A percentile compares a stretch with the other conserved stretches of the same genome.
Evolutionary conservation across 768 basidiomycete genomes (phyloP).

Genomic region (Psilocybe azurescens): DNA sequence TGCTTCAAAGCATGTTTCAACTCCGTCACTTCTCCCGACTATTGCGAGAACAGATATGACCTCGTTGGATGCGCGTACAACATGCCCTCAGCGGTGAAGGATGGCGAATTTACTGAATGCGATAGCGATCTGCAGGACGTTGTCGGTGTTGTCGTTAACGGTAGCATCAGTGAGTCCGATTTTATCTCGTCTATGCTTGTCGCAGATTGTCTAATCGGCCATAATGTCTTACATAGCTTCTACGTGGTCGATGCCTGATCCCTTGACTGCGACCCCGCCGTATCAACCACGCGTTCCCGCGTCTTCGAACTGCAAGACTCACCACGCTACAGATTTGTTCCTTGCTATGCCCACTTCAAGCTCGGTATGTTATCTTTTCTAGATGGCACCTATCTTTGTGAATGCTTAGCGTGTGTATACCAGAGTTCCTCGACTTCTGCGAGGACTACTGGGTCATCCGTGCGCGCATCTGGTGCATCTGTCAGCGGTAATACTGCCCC

Average conservation of each 20-base stretch:
- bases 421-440: neutral
- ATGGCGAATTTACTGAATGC: constrained; percentile 66
- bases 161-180: constrained; percentile 33
- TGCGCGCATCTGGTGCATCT: neutral
- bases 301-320: constrained; percentile 41
- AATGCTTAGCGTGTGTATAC: too few species aligned
- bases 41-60: constrained; percentile 72
- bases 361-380: too few species aligned
- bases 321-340: constrained; percentile 35
- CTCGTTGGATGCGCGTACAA: constrained; percentile 75
- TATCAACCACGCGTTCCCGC: constrained; percentile 46
- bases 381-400: too few species aligned
- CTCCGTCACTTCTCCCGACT: constrained; percentile 44
- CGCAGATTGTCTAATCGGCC: neutral
- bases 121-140: constrained; percentile 62
- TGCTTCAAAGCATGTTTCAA: constrained; percentile 78
- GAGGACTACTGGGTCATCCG: neutral
- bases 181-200: neutral
- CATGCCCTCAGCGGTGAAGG: constrained; percentile 61
- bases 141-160: constrained; percentile 50
- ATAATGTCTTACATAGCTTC: constrained; percentile 4
- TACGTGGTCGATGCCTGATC: constrained; percentile 23
- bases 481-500: neutral
- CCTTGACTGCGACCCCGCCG: constrained; percentile 36
- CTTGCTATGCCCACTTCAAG: constrained; percentile 3